phyloP scores from a whole-genome alignment of 306 rosid genomes.

The Quercus alba region DNA sequence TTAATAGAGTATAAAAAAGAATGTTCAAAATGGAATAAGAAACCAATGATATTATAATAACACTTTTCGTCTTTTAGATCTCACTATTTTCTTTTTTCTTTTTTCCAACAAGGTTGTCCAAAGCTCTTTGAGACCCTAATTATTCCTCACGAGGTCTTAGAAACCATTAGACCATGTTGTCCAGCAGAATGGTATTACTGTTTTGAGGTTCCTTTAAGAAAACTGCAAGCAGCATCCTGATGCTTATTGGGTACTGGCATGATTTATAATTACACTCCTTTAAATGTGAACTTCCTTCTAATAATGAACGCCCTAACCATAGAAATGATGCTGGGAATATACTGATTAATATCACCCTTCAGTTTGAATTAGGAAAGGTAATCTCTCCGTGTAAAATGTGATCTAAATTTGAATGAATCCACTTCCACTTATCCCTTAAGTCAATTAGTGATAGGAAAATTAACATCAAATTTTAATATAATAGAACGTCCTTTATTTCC shows the following conservation, averaged over 20 bases:
- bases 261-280: constrained; percentile 3
- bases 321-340: background rate
- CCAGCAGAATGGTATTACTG: constrained; percentile 93
- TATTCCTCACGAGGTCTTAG: too few species aligned
- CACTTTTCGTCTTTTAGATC: too few species aligned
- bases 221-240: constrained; percentile 93
- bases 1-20: too few species aligned
- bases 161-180: constrained; percentile 39
- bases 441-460: too few species aligned
- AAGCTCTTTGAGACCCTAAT: too few species aligned
- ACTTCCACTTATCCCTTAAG: background rate
- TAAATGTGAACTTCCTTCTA: background rate
- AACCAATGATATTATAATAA: too few species aligned
- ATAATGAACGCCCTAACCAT: background rate
- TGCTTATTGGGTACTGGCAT: too few species aligned
- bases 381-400: background rate
- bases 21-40: too few species aligned
- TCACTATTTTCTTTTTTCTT: too few species aligned
- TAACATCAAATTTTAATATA: too few species aligned
- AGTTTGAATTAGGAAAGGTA: background rate
- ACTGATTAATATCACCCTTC: background rate
- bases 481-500: background rate
- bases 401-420: background rate
- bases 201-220: constrained; percentile 94
- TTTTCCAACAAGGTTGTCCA: too few species aligned